Evolutionary conservation across 1,139 yeast genomes (phyloP), one percentile per base, ranked within the genome.

Genomic region (Yamadazyma atmosphaerica): DNA sequence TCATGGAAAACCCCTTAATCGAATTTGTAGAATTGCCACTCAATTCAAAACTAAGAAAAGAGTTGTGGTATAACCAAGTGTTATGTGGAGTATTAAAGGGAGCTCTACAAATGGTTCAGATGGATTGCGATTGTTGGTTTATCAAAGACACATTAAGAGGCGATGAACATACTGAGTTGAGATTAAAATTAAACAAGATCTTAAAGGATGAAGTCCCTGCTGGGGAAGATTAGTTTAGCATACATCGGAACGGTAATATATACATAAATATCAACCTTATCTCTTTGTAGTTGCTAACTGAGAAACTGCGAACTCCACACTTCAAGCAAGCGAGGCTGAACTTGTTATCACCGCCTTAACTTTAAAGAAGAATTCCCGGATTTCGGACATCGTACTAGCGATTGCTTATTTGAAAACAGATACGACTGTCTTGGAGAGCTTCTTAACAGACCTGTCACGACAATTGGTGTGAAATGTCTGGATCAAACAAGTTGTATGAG

Each of bases 131-230:
- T 42, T 89, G 84, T 3, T 71, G 68, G 51, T 92, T 90, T 59
- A 77, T 87, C 3, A 79, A 83, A 50, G 99, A 92, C 58, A 79
- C 75, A 1, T 67, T 92, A 41, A 77, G 90, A 44, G 98, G 98
- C 0, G 94, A 89, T 51, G 83, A 83, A 15, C 68, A 67, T 30
- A 90, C 97, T 0, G 98, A 90, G 55, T 63, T 92, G 43, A 74
- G 83, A 46, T 78, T 94, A 45, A 81, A 81, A 53, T 68, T 92
- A 51, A 69, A 83, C 38, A 82, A 75, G 54, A 77, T 88, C 4
- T 67, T 92, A 50, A 89, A 86, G 59, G 98, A 92, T 56, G 98
- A 92, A 64, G 85, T 92, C 33, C 98, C 98, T 7, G 95, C 95
- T 6, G 98, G 98, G 15, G 98, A 92, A 60, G 97, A 90, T 51